phyloP scores from a whole-genome alignment of 805 yeast genomes.

The Saturnispora sekii region DNA sequence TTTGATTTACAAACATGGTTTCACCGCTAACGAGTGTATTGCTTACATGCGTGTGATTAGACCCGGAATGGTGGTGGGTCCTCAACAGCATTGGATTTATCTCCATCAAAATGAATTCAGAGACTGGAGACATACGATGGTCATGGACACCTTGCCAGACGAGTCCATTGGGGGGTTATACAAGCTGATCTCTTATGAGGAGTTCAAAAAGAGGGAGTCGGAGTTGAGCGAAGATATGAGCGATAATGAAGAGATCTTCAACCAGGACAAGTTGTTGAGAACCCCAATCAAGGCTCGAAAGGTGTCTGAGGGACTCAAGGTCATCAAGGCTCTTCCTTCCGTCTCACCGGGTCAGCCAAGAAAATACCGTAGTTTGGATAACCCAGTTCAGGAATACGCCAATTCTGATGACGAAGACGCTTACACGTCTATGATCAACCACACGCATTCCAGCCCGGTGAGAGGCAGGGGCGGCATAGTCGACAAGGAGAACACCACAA shows the following conservation, averaged over 20 bases:
- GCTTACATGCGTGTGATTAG: constrained; percentile 93
- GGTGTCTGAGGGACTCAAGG: constrained; percentile 56
- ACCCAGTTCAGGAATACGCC: constrained; percentile 24
- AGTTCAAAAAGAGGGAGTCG: constrained; percentile 40
- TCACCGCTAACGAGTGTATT: constrained; percentile 94
- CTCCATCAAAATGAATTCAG: constrained; percentile 92
- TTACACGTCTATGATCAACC: constrained; percentile 13
- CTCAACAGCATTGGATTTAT: constrained; percentile 98
- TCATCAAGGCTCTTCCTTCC: constrained; percentile 64
- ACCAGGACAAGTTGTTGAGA: constrained; percentile 34
- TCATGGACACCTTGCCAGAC: constrained; percentile 58
- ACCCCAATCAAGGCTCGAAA: constrained; percentile 71
- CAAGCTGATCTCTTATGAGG: constrained; percentile 53
- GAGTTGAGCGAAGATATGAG: constrained; percentile 18
- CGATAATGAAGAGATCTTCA: constrained; percentile 20
- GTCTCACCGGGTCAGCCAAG: constrained; percentile 98
- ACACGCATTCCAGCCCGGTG: constrained; percentile 17
- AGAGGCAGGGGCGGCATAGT: constrained; percentile 1
- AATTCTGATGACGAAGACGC: constrained; percentile 30
- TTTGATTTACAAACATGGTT: constrained; percentile 89
- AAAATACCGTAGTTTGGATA: constrained; percentile 38
- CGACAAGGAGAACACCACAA: constrained; percentile 20
- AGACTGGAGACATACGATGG: constrained; percentile 93
- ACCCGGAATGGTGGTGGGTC: constrained; percentile 99
- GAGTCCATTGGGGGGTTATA: constrained; percentile 58